Conservation (phyloP, 2,329 filamentous ascomycete species). For the Onygenales sp. region DNA sequence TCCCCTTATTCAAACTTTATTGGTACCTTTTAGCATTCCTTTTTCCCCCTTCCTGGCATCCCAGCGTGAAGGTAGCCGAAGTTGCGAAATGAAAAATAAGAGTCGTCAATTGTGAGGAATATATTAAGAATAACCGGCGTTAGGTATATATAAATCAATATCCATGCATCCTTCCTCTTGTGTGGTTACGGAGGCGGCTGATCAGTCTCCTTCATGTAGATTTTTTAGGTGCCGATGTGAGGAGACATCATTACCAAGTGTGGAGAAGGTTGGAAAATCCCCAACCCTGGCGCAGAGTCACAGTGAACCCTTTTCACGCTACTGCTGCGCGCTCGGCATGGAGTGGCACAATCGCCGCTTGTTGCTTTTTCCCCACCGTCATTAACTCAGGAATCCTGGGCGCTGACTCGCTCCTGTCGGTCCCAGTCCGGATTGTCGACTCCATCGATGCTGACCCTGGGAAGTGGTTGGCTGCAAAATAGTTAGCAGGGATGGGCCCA, state of each 20-base stretch:
- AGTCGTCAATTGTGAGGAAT: too few relatives aligned
- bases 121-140: background rate
- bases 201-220: background rate
- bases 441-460: background rate
- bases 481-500: background rate
- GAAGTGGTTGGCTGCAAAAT: background rate
- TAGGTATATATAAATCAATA: background rate
- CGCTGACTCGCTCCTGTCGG: background rate
- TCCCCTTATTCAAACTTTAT: background rate
- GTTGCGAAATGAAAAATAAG: background rate
- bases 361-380: slow-evolving; percentile 2
- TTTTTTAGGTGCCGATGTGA: background rate
- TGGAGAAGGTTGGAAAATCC: background rate
- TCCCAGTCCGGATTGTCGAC: background rate
- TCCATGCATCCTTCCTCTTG: background rate
- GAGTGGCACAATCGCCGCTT: background rate
- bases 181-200: background rate
- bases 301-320: background rate
- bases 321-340: background rate
- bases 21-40: too few relatives aligned
- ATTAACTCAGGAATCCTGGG: background rate
- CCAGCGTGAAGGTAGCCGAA: background rate
- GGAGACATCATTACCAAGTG: background rate
- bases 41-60: background rate
- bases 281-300: background rate